Evolutionary conservation across 768 basidiomycete genomes (phyloP), one percentile per base, ranked within the genome.

Genomic region (Suillus variegatus): DNA sequence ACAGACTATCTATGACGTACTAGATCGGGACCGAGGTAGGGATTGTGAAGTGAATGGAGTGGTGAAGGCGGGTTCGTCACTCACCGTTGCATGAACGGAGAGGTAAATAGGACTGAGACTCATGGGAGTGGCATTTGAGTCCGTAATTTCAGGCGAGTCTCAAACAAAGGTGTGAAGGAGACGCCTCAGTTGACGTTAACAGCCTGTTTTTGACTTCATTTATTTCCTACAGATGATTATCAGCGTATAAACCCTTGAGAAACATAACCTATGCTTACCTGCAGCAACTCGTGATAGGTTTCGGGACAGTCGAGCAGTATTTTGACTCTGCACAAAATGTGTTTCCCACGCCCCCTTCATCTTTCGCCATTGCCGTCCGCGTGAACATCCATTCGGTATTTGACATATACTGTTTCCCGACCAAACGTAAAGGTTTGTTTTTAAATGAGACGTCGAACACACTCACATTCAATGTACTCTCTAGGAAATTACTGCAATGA

Each of bases 281-380:
- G 71, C 68, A 91, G 79, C 62, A 93, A 75, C 73, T 90, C 89
- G 16, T 84, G 80, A 68, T 93, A 91, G 6, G 92, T 91, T 69
- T 93, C 91, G 51, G 91, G 89, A 73, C 91, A 91, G 69, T 94
- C 92, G 32, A 32, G 32, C 32, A 32, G 32, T 32, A 32, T 32
- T 32, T 32, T 4, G 32, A 32, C 32, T 32, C 32, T 32, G 32
- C 32, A 32, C 28, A 32, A 28, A 35, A 55, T 6, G 9, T 6
- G 4, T 55, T 55, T 55, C 54, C 32, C 54, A 55, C 54, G 32
- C 54, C 35, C 20, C 32, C 20, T 55, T 32, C 18, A 32, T 9
- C 52, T 54, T 20, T 20, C 52, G 9, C 32, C 8, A 32, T 6
- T 32, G 49, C 22, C 28, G 9, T 28, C 13, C 47, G 28, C 32